Evolutionary conservation across 768 basidiomycete species (phyloP), one percentile per base, ranked within the genome.

Genomic region (Rhodotorula taiwanensis): DNA sequence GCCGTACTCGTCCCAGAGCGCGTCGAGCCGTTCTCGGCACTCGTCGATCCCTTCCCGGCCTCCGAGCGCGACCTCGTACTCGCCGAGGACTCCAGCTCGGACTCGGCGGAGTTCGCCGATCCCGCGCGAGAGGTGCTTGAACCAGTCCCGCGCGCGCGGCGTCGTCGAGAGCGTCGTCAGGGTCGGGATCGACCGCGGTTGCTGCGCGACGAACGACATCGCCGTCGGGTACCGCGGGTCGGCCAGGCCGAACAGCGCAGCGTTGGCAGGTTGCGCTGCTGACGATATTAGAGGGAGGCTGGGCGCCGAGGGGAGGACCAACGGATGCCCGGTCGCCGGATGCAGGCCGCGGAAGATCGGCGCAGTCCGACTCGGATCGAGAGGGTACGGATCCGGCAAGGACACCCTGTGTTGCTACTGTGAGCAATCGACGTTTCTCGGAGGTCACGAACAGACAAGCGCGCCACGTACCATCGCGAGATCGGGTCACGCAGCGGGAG

Each of bases 271-370:
- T 6, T 36, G 25, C 0, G 51, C 14, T 11, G 45, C 31, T 7
- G 44, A 30, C 3, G 54, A 41, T 7, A 27, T 39, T 23, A 49
- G 41, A 8, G 63, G 60, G 59, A 62, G 58, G 15, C 50, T 5
- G 15, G 27, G 27, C 7, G 59, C 33, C 0, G 67, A 58, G 14
- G 41, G 36, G 56, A 69, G 60, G 27, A 34, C 4, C 50, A 69
- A 53, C 0, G 67, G 67, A 6, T 54, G 59, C 39, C 67, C 67
- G 34, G 31, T 27, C 34, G 21, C 10, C 0, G 67, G 67, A 30
- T 55, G 48, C 31, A 69, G 63, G 16, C 60, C 60, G 43, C 57
- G 45, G 54, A 49, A 69, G 57, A 69, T 59, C 3, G 67, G 57
- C 4, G 58, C 53, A 0, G 44, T 16, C 10, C 53, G 39, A 21